Conservation (phyloP, 139 green algal genomes). For the Trebouxia sp. region DNA sequence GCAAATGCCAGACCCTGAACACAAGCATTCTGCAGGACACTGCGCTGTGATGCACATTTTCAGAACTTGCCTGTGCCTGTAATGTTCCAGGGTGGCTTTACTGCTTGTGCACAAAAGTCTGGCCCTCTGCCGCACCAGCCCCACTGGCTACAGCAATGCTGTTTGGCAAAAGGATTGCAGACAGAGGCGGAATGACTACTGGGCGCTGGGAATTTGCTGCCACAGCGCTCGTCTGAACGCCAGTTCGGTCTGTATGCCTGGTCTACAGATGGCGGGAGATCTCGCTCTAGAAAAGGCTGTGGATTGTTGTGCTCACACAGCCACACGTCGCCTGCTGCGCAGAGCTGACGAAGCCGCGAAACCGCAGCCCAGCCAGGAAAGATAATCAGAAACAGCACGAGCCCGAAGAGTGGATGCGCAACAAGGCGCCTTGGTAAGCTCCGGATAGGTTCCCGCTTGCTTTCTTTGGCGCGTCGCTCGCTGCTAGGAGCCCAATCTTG, state of each 20-base stretch:
- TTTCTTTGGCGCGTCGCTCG: neutral
- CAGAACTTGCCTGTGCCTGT: neutral
- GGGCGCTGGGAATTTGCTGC: constrained; percentile 3
- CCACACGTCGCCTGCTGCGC: neutral
- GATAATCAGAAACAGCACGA: constrained; percentile 2
- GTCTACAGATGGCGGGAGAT: neutral
- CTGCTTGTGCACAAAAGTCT: constrained; percentile 18
- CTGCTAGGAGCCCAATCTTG: neutral
- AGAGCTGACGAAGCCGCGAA: neutral
- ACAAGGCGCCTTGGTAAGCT: neutral
- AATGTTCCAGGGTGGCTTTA: neutral
- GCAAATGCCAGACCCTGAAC: neutral
- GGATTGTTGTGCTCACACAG: constrained; percentile 19
- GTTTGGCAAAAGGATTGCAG: constrained; percentile 25
- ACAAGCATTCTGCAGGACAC: neutral
- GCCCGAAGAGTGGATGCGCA: neutral
- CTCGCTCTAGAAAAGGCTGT: neutral
- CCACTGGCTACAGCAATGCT: constrained; percentile 29
- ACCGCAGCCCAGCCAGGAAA: neutral
- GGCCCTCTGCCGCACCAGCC: constrained; percentile 17
- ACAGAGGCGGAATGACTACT: neutral
- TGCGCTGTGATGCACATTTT: neutral
- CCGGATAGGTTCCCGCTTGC: neutral
- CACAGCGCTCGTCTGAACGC: constrained; percentile 14
- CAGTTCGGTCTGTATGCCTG: constrained; percentile 8